Conservation (phyloP, 2,329 filamentous ascomycete genomes). For the Periconia macrospinosa region DNA sequence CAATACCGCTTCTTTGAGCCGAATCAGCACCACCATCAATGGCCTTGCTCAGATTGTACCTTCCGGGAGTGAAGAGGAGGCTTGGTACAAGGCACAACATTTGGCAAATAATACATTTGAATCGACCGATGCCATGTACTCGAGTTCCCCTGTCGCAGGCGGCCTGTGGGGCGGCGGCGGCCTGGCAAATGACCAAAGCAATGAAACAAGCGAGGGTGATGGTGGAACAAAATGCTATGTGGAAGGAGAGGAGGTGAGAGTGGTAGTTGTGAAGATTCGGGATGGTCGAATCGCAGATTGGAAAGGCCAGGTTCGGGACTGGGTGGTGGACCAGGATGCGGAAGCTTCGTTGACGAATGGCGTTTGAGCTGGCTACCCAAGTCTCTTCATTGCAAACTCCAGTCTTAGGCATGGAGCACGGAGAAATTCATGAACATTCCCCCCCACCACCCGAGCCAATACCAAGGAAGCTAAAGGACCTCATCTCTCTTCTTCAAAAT, state of each 20-base stretch:
- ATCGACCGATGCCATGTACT: slow-evolving; percentile 24
- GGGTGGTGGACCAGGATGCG: slow-evolving; percentile 37
- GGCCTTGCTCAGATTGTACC: slow-evolving; percentile 78
- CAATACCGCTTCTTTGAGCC: slow-evolving; percentile 84
- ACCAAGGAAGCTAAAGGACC: too few species aligned
- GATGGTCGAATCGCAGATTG: slow-evolving; percentile 90
- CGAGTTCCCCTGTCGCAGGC: slow-evolving; percentile 38
- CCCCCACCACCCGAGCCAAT: too few species aligned
- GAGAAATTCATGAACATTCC: too few species aligned
- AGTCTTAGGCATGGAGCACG: too few species aligned
- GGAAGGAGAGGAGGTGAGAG: slow-evolving; percentile 78
- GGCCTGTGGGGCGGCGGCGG: slow-evolving; percentile 53
- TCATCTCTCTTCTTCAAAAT: neutral
- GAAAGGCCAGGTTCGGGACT: slow-evolving; percentile 93
- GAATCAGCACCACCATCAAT: slow-evolving; percentile 91
- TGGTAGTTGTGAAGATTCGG: slow-evolving; percentile 81
- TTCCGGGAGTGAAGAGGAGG: slow-evolving; percentile 76
- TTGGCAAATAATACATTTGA: slow-evolving; percentile 91
- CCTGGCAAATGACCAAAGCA: slow-evolving; percentile 40
- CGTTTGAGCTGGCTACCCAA: neutral
- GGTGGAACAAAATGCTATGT: slow-evolving; percentile 68
- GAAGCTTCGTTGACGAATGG: slow-evolving; percentile 1
- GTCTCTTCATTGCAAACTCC: neutral
- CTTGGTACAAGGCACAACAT: slow-evolving; percentile 80
- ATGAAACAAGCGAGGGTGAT: slow-evolving; percentile 43